A percentile compares a stretch with the other conserved stretches of the same genome.
phyloP scores from a whole-genome alignment of 495 filamentous ascomycete species.

The Daldinia vernicosa region DNA sequence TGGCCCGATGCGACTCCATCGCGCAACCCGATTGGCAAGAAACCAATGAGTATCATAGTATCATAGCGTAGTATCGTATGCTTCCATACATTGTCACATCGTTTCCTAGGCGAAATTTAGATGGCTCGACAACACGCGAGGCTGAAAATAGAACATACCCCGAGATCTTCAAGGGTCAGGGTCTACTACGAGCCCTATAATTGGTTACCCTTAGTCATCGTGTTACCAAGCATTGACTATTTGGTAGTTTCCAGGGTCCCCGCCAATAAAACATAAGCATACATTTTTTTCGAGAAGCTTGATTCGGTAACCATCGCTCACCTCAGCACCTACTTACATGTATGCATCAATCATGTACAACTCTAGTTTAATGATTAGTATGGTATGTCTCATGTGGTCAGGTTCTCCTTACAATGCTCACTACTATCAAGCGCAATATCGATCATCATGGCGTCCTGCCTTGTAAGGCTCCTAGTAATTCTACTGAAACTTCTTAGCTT shows the following conservation, averaged over 20 bases:
- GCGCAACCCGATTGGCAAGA: slow-evolving; percentile 28
- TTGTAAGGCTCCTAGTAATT: not conserved
- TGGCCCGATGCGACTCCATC: slow-evolving; percentile 21
- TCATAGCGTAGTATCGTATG: too few relatives aligned
- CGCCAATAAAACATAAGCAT: slow-evolving; percentile 16
- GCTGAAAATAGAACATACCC: slow-evolving; percentile 41
- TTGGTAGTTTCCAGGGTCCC: not conserved
- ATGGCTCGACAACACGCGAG: slow-evolving; percentile 10
- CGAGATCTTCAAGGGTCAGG: slow-evolving; percentile 24
- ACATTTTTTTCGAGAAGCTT: slow-evolving; percentile 18
- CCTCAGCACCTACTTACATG: slow-evolving; percentile 43
- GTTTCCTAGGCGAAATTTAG: not conserved
- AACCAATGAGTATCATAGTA: not conserved
- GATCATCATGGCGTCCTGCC: slow-evolving; percentile 2
- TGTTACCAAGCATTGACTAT: slow-evolving; percentile 37
- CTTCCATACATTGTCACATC: too few relatives aligned
- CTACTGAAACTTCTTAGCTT: not conserved
- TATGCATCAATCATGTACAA: slow-evolving; percentile 33
- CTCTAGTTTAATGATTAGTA: slow-evolving; percentile 16
- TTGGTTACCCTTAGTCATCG: slow-evolving; percentile 41
- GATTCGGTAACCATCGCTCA: slow-evolving; percentile 34
- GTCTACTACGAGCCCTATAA: slow-evolving; percentile 28
- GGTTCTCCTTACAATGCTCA: not conserved
- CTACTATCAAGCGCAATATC: not conserved
- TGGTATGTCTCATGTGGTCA: slow-evolving; percentile 5